Evolutionary conservation across 139 green algal species (phyloP), one percentile per base, ranked within the genome.

Genomic region (Edaphochlamys debaryana): DNA sequence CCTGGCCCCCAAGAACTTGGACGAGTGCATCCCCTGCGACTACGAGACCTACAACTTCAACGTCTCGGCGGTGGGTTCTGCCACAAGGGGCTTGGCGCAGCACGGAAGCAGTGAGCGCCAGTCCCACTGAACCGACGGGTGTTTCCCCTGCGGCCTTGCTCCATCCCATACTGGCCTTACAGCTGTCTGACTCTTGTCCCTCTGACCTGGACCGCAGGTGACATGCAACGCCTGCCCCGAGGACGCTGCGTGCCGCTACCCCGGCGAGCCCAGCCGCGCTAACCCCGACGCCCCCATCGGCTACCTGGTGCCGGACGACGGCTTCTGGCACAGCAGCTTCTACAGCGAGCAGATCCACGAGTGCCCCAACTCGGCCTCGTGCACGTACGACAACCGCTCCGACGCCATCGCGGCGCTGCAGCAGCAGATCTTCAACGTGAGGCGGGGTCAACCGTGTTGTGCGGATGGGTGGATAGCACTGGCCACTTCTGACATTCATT

Each of bases 261-360:
- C 76, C 4, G 63, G 64, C 50, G 22, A 62, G 25, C 1, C 9
- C 42, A 7, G 60, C 63, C 0, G 66, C 7, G 8, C 52, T 63
- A 48, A 63, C 6, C 22, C 1, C 25, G 63, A 37, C 17, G 52
- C 73, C 42, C 42, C 63, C 6, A 1, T 54, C 0, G 76, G 76
- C 17, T 82, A 40, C 63, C 37, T 82, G 60, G 76, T 82, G 41
- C 62, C 63, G 20, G 9, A 82, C 32, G 63, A 73, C 41, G 76
- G 76, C 8, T 82, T 74, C 42, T 82, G 76, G 76, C 76, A 82
- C 32, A 38, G 23, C 41, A 82, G 40, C 64, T 73, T 82, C 76
- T 82, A 74, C 76, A 82, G 76, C 52, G 63, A 82, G 41, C 74
- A 80, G 74, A 40, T 80, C 38, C 30, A 70, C 2, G 74, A 70